phyloP scores from a whole-genome alignment of 78 protist species.

The Creolimax fragrantissima region DNA sequence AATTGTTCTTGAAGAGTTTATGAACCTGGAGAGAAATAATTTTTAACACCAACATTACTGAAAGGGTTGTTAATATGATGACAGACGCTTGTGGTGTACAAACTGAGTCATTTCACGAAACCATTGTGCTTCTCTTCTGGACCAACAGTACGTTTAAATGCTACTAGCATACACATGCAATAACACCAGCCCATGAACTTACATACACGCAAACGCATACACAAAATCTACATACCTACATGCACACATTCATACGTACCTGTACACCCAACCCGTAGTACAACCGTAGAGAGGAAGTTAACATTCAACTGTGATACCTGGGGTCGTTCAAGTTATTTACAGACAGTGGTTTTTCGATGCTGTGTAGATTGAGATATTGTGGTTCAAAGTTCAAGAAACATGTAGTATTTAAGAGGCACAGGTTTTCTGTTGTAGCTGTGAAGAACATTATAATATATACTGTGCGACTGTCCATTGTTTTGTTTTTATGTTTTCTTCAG shows the following conservation, averaged over 20 bases:
- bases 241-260: not conserved
- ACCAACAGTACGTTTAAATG: too few species aligned
- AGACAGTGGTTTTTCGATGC: not conserved
- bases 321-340: not conserved
- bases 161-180: too few species aligned
- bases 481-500: not conserved
- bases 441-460: not conserved
- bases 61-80: too few species aligned
- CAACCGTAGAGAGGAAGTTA: not conserved
- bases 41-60: too few species aligned
- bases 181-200: too few species aligned
- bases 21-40: too few species aligned
- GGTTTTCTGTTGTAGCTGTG: not conserved
- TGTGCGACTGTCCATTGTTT: too few species aligned
- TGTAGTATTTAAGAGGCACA: not conserved
- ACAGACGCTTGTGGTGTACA: too few species aligned
- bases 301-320: too few species aligned
- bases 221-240: not conserved
- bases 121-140: too few species aligned
- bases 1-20: too few species aligned
- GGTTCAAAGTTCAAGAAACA: not conserved
- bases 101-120: too few species aligned
- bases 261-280: not conserved
- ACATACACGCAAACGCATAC: not conserved
- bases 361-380: not conserved